A percentile compares a stretch with the other conserved stretches of the same genome.
phyloP scores from a whole-genome alignment of 1,139 yeast genomes.

The Suhomyces terraborum region DNA sequence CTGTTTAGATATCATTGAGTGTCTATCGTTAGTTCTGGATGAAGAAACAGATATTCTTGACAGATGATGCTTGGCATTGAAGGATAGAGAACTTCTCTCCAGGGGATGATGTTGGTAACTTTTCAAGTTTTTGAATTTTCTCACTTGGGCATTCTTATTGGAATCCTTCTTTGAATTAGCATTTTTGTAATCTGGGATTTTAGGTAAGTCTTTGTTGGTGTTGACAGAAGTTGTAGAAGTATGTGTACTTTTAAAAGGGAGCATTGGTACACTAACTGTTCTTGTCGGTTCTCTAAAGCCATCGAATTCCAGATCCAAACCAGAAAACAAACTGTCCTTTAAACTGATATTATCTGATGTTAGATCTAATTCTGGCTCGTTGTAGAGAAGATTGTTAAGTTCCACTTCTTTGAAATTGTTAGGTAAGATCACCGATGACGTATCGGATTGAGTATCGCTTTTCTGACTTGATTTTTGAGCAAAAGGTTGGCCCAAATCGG shows the following conservation, averaged over 20 bases:
- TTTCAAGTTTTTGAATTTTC: constrained; percentile 17
- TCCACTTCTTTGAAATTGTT: neutral
- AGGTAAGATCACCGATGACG: constrained; percentile 8
- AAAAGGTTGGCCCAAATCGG: neutral
- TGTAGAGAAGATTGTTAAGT: constrained; percentile 1
- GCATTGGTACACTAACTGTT: constrained; percentile 11
- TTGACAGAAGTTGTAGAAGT: constrained; percentile 6
- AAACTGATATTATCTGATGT: constrained; percentile 11
- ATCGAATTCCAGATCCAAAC: constrained; percentile 9
- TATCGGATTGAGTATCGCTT: constrained; percentile 1
- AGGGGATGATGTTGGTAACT: constrained; percentile 12
- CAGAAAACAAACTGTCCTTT: constrained; percentile 15
- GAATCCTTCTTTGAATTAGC: neutral
- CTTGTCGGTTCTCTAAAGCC: constrained; percentile 7
- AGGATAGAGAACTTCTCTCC: constrained; percentile 5
- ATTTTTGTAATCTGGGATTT: constrained; percentile 3
- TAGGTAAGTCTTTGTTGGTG: constrained; percentile 14
- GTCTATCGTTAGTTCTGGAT: constrained; percentile 5
- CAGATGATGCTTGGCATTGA: constrained; percentile 1
- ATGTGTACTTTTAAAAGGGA: neutral
- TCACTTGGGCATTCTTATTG: constrained; percentile 5
- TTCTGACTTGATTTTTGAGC: neutral
- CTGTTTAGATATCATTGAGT: constrained; percentile 10
- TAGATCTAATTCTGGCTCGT: constrained; percentile 9
- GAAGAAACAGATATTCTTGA: neutral